A percentile compares a stretch with the other conserved stretches of the same genome.
These are phyloP conservation scores for Kodamaea jinghongensis DNA, from an alignment of 805 yeast species.

Conservation along the genomic window DNA sequence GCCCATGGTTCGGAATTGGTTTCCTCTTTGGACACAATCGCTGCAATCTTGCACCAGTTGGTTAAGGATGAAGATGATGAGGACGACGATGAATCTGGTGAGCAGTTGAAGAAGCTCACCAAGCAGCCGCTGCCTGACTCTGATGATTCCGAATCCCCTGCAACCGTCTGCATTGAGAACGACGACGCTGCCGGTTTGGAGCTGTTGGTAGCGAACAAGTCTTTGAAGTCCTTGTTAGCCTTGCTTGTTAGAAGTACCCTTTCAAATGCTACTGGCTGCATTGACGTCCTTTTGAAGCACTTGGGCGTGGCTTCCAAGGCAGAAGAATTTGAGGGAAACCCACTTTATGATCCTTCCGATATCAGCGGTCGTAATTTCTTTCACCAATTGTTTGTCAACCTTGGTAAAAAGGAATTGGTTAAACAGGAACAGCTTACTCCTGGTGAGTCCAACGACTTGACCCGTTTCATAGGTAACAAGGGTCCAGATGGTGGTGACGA, in stretches of 20 bases:
- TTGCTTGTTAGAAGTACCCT: conserved; percentile 65
- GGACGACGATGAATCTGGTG: conserved; percentile 3
- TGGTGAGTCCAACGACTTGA: conserved; percentile 28
- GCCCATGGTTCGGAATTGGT: conserved; percentile 67
- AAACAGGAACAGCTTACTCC: conserved; percentile 43
- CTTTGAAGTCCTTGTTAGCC: conserved; percentile 51
- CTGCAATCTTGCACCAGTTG: conserved; percentile 49
- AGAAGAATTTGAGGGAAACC: conserved; percentile 28
- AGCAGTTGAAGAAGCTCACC: conserved; percentile 1
- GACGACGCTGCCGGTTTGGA: conserved; percentile 2
- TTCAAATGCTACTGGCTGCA: conserved; percentile 52
- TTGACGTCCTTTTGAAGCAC: conserved; percentile 41
- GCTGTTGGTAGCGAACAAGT: background rate
- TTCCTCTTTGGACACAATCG: conserved; percentile 50
- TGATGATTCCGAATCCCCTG: conserved; percentile 2
- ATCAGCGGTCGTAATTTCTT: conserved; percentile 80
- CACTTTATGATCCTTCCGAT: conserved; percentile 57
- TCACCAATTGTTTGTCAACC: conserved; percentile 76
- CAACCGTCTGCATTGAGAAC: conserved; percentile 5
- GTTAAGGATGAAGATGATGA: conserved; percentile 26
- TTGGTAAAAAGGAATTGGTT: conserved; percentile 59
- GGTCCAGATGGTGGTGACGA: conserved; percentile 47
- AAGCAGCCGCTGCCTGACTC: conserved; percentile 4
- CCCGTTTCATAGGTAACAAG: conserved; percentile 24
- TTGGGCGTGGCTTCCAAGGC: background rate